A percentile compares a stretch with the other conserved stretches of the same genome.
phyloP scores from a whole-genome alignment of 2,329 filamentous ascomycete species.

The Fusarium sp. region DNA sequence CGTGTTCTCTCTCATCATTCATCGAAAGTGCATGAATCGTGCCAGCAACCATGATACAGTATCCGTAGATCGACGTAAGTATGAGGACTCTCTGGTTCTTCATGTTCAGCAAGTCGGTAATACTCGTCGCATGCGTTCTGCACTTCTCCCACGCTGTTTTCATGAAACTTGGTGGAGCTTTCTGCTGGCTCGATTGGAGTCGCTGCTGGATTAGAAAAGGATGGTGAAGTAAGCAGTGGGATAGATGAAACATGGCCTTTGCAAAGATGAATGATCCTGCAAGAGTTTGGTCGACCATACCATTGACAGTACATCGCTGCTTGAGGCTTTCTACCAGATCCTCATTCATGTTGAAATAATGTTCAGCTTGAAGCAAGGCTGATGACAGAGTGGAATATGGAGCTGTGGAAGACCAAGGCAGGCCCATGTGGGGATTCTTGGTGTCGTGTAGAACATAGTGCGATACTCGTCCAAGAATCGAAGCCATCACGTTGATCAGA shows the following conservation, averaged over 20 bases:
- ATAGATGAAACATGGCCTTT: constrained; percentile 21
- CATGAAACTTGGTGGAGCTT: constrained; percentile 15
- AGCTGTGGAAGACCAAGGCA: constrained; percentile 6
- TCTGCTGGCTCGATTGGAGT: constrained; percentile 10
- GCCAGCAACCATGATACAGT: constrained; percentile 24
- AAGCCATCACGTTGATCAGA: constrained; percentile 10
- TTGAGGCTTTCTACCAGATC: constrained; percentile 1
- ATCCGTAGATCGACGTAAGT: constrained; percentile 21
- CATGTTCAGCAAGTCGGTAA: constrained; percentile 2
- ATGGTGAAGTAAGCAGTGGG: constrained; percentile 21
- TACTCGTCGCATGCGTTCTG: constrained; percentile 5
- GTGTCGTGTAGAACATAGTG: constrained; percentile 14
- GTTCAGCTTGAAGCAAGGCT: constrained; percentile 3
- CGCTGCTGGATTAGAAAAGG: constrained; percentile 17
- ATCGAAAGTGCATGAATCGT: constrained; percentile 24
- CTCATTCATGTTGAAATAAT: constrained; percentile 18
- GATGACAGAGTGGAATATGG: constrained; percentile 14
- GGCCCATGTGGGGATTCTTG: background rate
- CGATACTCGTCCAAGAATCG: constrained; percentile 12
- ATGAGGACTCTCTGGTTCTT: constrained; percentile 18
- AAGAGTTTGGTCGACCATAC: constrained; percentile 1
- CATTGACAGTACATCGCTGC: constrained; percentile 1
- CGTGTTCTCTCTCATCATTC: constrained; percentile 15
- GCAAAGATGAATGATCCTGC: constrained; percentile 22
- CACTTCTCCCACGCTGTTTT: constrained; percentile 22